Evolutionary conservation across 371 early-diverging fungal genomes (phyloP).

Genomic region (Vittaforma corneae): DNA sequence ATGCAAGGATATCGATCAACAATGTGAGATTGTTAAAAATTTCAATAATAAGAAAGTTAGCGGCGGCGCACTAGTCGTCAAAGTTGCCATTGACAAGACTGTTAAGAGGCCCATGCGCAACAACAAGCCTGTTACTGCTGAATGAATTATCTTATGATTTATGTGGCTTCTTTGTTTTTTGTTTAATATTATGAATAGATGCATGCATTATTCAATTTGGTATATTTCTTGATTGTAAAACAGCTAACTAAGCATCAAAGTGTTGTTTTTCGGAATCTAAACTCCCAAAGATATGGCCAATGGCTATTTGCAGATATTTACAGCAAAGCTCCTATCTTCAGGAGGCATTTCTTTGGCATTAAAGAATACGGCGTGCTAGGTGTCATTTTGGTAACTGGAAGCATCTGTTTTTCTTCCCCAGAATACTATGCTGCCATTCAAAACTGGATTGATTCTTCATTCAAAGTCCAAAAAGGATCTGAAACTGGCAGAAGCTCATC

Average conservation of each 20-base stretch:
- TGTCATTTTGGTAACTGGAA: background rate
- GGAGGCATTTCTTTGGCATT: too few species aligned
- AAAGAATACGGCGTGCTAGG: background rate
- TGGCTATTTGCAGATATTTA: too few species aligned
- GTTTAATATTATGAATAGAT: background rate
- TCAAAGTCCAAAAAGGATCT: constrained; percentile 1
- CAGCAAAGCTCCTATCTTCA: too few species aligned
- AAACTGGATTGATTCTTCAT: background rate
- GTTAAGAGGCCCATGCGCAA: background rate
- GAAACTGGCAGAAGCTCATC: background rate
- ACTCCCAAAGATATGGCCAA: too few species aligned
- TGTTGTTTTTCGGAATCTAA: too few species aligned
- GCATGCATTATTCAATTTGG: background rate
- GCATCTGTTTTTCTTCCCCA: background rate
- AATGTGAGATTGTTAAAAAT: background rate
- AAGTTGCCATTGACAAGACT: constrained; percentile 18
- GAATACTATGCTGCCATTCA: background rate
- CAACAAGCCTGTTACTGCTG: background rate
- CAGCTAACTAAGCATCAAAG: too few species aligned
- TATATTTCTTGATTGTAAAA: background rate
- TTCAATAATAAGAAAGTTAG: background rate
- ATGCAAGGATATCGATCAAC: constrained; percentile 14
- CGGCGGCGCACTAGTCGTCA: constrained; percentile 5
- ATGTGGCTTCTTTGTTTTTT: background rate
- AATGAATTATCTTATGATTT: too few species aligned